Base-by-base conservation (phyloP, 768 basidiomycete genomes). In the Macrolepiota fuliginosa region DNA sequence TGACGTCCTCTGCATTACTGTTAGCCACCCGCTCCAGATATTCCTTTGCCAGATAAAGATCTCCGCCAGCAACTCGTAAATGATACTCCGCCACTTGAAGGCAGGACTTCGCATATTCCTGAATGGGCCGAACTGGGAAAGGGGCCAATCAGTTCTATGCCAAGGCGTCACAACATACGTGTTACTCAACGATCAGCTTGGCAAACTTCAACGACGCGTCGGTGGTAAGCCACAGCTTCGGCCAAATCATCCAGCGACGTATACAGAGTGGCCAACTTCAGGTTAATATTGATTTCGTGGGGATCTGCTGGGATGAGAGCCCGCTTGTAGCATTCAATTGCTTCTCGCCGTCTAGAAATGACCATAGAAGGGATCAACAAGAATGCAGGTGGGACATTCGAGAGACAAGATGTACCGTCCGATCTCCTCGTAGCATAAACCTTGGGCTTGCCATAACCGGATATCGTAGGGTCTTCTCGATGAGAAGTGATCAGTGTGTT, bases 361-460 rank as follows among this genome's bases (percentile, higher is more conserved):
- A 56, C 42, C 27, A 56, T 13, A 11, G n/a, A 27, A 35, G 25
- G 24, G 39, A 22, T 57, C 46, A 62, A 46, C 19, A 36, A 15
- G 45, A 56, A 22, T 54, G 37, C n/a, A 62, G n/a, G n/a, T 35
- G 24, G 40, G 22, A 12, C 19, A 17, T 19, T 54, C 25, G 27
- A 42, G 29, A 19, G 39, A 36, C 13, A 39, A 45, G 4, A 69
- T 68, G 2, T 67, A 92, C 95, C 88, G 81, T 69, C 90, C 88
- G 66, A 97, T 86, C 70, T 94, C 92, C 73, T 96, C 92, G 73
- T 98, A 98, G 67, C 95, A 96, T 67, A 88, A 86, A 4, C 91
- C 96, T 67, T 97, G 86, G 7, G 95, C 95, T 67, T 93, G 91
- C 97, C 97, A 98, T 75, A 98, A 81, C 39, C 97, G 86, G 39